phyloP scores from a whole-genome alignment of 2,329 filamentous ascomycete genomes.

The Leptodontidium sp. region DNA sequence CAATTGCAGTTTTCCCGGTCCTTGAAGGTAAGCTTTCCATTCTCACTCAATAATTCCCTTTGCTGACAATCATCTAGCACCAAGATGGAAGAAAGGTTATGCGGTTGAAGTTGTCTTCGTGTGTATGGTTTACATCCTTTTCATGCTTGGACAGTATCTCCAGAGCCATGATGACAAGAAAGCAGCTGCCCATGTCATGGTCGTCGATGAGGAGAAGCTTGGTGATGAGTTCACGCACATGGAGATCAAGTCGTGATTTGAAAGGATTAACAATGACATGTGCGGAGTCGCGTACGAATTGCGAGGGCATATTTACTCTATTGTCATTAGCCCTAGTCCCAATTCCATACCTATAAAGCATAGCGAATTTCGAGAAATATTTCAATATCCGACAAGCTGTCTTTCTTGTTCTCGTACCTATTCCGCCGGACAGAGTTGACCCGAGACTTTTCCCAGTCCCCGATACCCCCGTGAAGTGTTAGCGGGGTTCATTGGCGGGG shows the following conservation, averaged over 20 bases:
- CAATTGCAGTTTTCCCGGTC: slow-evolving; percentile 45
- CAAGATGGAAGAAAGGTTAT: slow-evolving; percentile 45
- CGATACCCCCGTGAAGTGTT: background rate
- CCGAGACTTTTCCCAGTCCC: slow-evolving; percentile 17
- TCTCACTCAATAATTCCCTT: no score
- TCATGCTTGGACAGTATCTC: slow-evolving; percentile 46
- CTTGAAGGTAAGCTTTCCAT: slow-evolving; percentile 34
- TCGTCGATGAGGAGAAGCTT: slow-evolving; percentile 11
- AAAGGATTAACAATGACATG: background rate
- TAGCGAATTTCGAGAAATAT: no score
- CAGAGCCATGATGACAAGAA: slow-evolving; percentile 46
- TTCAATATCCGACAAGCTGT: no score
- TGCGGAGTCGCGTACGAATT: background rate
- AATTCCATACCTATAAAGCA: background rate
- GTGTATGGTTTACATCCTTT: slow-evolving; percentile 45
- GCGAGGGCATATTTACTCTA: background rate
- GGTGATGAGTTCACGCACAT: slow-evolving; percentile 5
- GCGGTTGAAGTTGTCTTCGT: slow-evolving; percentile 42
- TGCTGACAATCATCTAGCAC: slow-evolving; percentile 29
- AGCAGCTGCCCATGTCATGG: background rate
- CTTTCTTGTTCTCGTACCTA: background rate
- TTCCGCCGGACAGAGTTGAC: slow-evolving; percentile 4
- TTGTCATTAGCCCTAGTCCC: no score
- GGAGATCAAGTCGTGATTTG: background rate
- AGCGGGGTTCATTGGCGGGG: slow-evolving; percentile 6